Percentiles rank a stretch among this genome's conserved stretches.
These are phyloP conservation scores for Aspergillus sclerotialis DNA, from an alignment of 2,329 filamentous ascomycete species.

Conservation along the genomic window DNA sequence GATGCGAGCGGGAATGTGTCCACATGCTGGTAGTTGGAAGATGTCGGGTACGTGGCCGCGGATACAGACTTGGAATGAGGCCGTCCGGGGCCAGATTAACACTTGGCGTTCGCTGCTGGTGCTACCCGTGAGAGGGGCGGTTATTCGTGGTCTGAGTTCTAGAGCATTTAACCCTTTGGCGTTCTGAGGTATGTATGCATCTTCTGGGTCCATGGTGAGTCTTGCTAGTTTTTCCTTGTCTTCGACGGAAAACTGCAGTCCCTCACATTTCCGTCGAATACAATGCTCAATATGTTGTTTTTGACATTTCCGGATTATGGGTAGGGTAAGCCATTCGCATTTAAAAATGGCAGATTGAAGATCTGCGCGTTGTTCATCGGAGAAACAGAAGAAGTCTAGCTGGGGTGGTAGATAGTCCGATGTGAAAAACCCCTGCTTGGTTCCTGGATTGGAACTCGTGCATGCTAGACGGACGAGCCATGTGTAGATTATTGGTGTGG, in stretches of 20 bases:
- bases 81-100: constrained; percentile 14
- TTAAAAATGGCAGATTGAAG: constrained; percentile 31
- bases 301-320: constrained; percentile 33
- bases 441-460: constrained; percentile 29
- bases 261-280: constrained; percentile 21
- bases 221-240: constrained; percentile 18
- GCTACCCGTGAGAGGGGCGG: too few relatives aligned
- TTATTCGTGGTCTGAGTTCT: too few relatives aligned
- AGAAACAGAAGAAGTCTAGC: constrained; percentile 27
- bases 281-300: constrained; percentile 30
- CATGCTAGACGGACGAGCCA: constrained; percentile 39
- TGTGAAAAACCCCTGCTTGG: constrained; percentile 26
- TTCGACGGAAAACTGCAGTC: constrained; percentile 19
- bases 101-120: constrained; percentile 19
- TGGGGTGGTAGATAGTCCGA: constrained; percentile 33
- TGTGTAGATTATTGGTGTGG: constrained; percentile 34
- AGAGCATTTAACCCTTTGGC: too few relatives aligned
- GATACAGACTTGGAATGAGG: neutral
- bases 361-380: constrained; percentile 16
- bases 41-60: constrained; percentile 18
- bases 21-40: constrained; percentile 28
- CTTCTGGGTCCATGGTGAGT: constrained; percentile 13
- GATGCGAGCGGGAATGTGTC: constrained; percentile 23
- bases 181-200: neutral
- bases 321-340: constrained; percentile 36